These are phyloP conservation scores for Rutstroemia sp. DNA, from an alignment of 2,329 filamentous ascomycete species.

Conservation along the genomic window DNA sequence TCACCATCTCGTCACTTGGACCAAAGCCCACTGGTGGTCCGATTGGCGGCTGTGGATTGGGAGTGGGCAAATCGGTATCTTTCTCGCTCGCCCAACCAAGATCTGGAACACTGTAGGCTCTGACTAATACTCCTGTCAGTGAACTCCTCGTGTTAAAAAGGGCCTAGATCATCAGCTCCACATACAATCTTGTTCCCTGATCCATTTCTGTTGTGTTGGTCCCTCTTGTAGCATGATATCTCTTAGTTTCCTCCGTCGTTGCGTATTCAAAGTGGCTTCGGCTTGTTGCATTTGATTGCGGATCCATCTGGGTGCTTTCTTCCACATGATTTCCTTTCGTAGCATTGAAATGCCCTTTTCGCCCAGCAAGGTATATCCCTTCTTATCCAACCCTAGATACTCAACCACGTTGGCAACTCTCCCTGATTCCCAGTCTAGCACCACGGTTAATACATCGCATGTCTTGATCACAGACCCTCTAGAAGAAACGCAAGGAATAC, in stretches of 20 bases:
- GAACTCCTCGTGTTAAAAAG: background rate
- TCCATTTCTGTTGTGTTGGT: background rate
- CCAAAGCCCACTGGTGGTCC: background rate
- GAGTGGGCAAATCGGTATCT: background rate
- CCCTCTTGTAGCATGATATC: background rate
- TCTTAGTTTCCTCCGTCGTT: background rate
- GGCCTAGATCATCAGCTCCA: background rate
- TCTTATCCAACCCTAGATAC: background rate
- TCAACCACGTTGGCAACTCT: background rate
- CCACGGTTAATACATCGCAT: background rate
- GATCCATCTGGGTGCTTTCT: background rate
- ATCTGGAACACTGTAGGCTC: background rate
- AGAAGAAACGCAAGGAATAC: no score
- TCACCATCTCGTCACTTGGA: background rate
- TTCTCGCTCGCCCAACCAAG: background rate
- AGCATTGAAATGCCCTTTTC: background rate
- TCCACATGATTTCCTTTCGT: background rate
- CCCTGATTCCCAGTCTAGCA: slow-evolving; percentile 3
- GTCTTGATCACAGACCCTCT: background rate
- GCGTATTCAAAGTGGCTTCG: background rate
- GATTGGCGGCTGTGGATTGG: background rate
- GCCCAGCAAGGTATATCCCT: background rate
- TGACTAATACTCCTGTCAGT: background rate
- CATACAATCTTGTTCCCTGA: background rate
- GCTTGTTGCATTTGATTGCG: background rate